Evolutionary conservation across 73 alveolate genomes (phyloP), one percentile per base, ranked within the genome.

Genomic region (Breviolum minutum): DNA sequence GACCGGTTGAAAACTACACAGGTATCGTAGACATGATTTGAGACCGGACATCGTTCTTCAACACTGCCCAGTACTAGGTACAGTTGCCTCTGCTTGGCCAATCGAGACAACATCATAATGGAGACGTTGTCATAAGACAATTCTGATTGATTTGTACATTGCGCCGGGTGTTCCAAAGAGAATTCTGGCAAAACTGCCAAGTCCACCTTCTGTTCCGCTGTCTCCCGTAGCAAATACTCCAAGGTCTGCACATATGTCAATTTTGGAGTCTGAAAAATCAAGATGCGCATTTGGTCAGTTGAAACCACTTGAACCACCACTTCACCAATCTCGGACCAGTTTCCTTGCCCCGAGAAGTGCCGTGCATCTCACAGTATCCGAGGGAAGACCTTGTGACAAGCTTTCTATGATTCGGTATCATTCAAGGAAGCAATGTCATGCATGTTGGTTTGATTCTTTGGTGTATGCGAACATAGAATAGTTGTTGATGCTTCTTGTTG

Each of bases 41-140:
- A 32, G 63, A 60, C 40, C 10, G 77, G 71, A 27, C 95, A 88
- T 16, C 84, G 83, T 48, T 88, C 95, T 54, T 88, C 95, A 22
- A 88, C 95, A 19, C 85, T 40, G 32, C 96, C 96, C 60, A 89
- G 87, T 7, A 89, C 96, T 29, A 89, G 66, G 77, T 89, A 89
- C n/a, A 89, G 71, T 7, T 69, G 73, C 26, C 96, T 69, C 62
- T 89, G 96, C 74, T 70, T 68, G 87, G 96, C 96, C 22, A 89
- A 40, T 63, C 96, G 96, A 7, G 96, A 74, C 73, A 89, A 27
- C 96, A 89, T 89, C 96, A 89, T 89, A 80, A 89, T 70, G 20
- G 96, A 79, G n/a, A 89, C 96, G 40, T 89, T 89, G 96, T 89
- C 87, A 30, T 89, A 63, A 26, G 96, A 89, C 63, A 89, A 87